Evolutionary conservation across 2,329 filamentous ascomycete genomes (phyloP), one percentile per base, ranked within the genome.

Genomic region (Lecanicillium sp.): DNA sequence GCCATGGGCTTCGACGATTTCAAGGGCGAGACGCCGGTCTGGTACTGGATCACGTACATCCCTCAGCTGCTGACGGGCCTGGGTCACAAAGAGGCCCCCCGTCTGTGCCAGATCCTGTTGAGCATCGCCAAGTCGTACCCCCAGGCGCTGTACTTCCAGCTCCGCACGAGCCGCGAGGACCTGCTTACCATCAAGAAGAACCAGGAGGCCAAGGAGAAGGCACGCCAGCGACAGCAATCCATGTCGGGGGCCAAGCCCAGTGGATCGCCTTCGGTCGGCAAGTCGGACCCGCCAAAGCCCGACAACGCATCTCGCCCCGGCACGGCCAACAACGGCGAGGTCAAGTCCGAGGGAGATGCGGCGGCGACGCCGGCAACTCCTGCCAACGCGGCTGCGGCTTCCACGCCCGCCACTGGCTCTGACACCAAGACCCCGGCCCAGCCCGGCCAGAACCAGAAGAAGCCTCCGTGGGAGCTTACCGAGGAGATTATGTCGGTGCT

Each of bases 11-110:
- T 96, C 56, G 89, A 95, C 55, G 88, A 91, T 57, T 98, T 93
- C 71, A 96, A 97, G 72, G 93, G 93, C 44, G 94, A 98, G 58
- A 95, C 90, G 2, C 90, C 90, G 1, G 89, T 95, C 11, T 99
- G 93, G 93, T 98, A 97, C 69, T 99, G 93, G 93, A 96, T 97
- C 57, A 97, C 91, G 0, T 98, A 95, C 64, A 97, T 99, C 54
- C 93, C 93, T 15, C 93, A 99, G 66, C 77, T 99, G 35, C 79
- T 99, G 26, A 91, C 89, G 36, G 93, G 91, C 44, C 75, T 98
- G 43, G 88, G 87, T 2, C 85, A 96, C 61, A 90, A 91, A 58
- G 94, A 99, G 67, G 91, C 90, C 11, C 82, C 83, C 4, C 85
- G 94, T 40, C 87, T 91, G 37, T 86, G 93, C 62, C 80, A 81